Evolutionary conservation across 1,284 basidiomycete species (phyloP).

Genomic region (Malassezia globosa): DNA sequence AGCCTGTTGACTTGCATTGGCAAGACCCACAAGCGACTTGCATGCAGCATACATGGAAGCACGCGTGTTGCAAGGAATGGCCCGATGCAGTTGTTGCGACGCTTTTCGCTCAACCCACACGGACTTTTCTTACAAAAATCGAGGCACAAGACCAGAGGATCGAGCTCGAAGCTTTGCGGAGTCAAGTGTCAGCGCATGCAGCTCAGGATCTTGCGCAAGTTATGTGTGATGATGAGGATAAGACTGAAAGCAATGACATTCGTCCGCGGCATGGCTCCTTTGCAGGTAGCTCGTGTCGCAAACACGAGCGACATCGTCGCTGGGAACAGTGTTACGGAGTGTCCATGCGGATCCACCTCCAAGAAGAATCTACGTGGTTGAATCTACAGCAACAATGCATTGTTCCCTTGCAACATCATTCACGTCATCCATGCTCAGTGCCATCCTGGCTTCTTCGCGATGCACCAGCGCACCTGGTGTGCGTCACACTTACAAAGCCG

Average conservation of each 20-base stretch:
- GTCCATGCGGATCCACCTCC: neutral
- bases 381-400: too few species aligned
- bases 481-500: neutral
- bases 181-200: neutral
- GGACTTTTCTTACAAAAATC: neutral
- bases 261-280: neutral
- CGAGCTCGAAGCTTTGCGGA: neutral
- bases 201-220: neutral
- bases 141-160: slow-evolving; percentile 1
- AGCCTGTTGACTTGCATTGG: neutral
- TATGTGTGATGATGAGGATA: neutral
- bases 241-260: too few species aligned
- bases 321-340: neutral
- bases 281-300: neutral
- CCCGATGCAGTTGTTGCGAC: neutral
- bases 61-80: neutral
- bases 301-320: slow-evolving; percentile 3
- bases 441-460: neutral
- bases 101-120: slow-evolving; percentile 6
- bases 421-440: neutral
- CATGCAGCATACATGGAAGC: neutral
- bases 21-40: neutral
- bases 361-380: neutral
- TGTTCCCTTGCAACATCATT: too few species aligned
- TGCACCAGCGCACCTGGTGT: neutral